Evolutionary conservation across 202 grass and related monocot species (phyloP), one percentile per base, ranked within the genome.

Genomic region (Dendrocalamus latiflorus): DNA sequence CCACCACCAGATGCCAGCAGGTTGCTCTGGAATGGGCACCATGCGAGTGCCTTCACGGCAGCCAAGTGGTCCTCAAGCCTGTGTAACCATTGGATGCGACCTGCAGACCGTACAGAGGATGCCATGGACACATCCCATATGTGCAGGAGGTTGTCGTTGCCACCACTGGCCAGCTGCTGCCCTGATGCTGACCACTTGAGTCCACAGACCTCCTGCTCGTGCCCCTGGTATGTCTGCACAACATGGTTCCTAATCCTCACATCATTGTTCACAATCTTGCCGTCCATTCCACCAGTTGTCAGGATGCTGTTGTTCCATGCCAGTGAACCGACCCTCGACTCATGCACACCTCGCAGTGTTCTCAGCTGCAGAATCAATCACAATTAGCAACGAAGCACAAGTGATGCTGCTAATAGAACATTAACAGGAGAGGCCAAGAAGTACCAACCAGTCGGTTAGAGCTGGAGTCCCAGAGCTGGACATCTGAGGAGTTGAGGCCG

Each of bases 21-120:
- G 80, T 86, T 93, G 53, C 78, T 90, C 79, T n/a, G 91, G 68
- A 90, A 93, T 3, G 91, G 91, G 65, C 91, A 90, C 91, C 91
- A 93, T 34, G 91, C 85, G 6, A 93, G 91, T 8, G 91, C 88
- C 83, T 90, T 93, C 37, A 93, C 91, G 6, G 85, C 85, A 59
- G 88, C 85, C 47, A 56, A 63, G 74, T 93, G 91, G 6, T 86
- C 39, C 14, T 56, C 81, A 57, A 86, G 81, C n/a, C 48, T 87
- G 69, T 90, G 88, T 8, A 89, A 50, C 82, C 82, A 89, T 43
- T 77, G 87, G 53, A 25, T 81, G 13, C 72, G 81, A 8, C n/a
- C 81, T 12, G 68, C 76, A n/a, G 62, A 64, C 51, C 18, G n/a
- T n/a, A 67, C 43, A 37, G 91, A 83, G 26, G 85, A 88, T 20